phyloP scores from a whole-genome alignment of 2,329 filamentous ascomycete genomes.

The Penicillium psychrosexuale region DNA sequence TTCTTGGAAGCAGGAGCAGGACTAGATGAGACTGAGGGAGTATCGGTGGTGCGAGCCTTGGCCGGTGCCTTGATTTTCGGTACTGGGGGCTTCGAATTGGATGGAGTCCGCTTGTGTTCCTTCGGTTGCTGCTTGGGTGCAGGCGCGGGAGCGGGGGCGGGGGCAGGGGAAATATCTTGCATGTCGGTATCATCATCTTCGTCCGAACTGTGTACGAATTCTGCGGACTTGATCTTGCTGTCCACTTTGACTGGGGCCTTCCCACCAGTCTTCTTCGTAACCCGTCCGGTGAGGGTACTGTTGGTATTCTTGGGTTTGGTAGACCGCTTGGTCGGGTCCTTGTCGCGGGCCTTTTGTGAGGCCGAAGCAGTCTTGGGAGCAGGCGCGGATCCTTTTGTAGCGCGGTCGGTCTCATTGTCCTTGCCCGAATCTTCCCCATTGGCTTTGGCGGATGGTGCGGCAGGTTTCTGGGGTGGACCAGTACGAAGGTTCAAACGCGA shows the following conservation, averaged over 20 bases:
- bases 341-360: constrained; percentile 40
- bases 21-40: not conserved
- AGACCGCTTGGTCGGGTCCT: constrained; percentile 34
- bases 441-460: constrained; percentile 25
- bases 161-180: constrained; percentile 37
- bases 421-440: constrained; percentile 37
- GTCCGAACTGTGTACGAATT: constrained; percentile 53
- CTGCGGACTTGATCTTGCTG: constrained; percentile 52
- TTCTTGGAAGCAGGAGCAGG: constrained; percentile 26
- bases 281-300: constrained; percentile 45
- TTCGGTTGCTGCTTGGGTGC: constrained; percentile 20
- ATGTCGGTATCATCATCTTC: constrained; percentile 40
- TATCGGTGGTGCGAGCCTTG: constrained; percentile 20
- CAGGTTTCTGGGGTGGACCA: constrained; percentile 3
- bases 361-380: constrained; percentile 27
- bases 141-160: constrained; percentile 4
- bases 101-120: constrained; percentile 14
- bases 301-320: constrained; percentile 50
- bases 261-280: constrained; percentile 47
- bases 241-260: constrained; percentile 39
- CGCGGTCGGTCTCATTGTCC: constrained; percentile 40
- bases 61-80: constrained; percentile 18
- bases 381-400: constrained; percentile 28
- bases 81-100: constrained; percentile 16
- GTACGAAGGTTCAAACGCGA: constrained; percentile 55